These are phyloP conservation scores for Elsinoe necatrix DNA, from an alignment of 2,329 filamentous ascomycete species.

Conservation along the genomic window DNA sequence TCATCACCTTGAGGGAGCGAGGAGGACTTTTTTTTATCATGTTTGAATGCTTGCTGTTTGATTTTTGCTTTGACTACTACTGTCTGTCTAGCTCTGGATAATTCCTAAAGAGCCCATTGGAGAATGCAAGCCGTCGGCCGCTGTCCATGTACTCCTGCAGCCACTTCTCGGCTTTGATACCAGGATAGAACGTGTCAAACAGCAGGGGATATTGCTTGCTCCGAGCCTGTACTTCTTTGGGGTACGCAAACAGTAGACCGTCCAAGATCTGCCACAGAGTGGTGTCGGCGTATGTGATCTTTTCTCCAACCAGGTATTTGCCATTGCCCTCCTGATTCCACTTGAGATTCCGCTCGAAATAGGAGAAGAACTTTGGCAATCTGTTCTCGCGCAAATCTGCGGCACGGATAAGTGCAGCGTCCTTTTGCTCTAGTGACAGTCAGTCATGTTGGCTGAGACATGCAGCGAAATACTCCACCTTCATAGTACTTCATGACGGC, in stretches of 20 bases:
- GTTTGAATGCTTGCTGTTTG: neutral
- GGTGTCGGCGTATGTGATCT: conserved; percentile 63
- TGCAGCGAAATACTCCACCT: conserved; percentile 16
- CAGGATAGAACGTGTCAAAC: conserved; percentile 53
- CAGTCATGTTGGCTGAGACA: conserved; percentile 1
- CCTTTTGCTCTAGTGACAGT: conserved; percentile 52
- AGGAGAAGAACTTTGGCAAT: conserved; percentile 63
- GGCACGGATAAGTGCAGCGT: conserved; percentile 51
- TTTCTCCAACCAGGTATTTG: conserved; percentile 57
- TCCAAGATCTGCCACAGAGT: conserved; percentile 60
- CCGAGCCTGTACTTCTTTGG: conserved; percentile 52
- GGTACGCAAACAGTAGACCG: conserved; percentile 57
- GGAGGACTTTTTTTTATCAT: neutral
- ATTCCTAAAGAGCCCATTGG: conserved; percentile 59
- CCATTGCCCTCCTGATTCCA: conserved; percentile 49
- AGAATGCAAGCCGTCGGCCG: conserved; percentile 53
- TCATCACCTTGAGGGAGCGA: neutral
- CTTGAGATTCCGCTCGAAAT: conserved; percentile 59
- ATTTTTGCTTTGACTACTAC: conserved; percentile 20
- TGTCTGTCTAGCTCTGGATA: conserved; percentile 63
- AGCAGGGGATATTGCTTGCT: conserved; percentile 52
- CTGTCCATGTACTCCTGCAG: conserved; percentile 63
- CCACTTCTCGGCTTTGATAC: conserved; percentile 53
- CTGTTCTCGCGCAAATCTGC: conserved; percentile 52
- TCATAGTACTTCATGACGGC: conserved; percentile 56